Evolutionary conservation across 1,284 basidiomycete genomes (phyloP).

Genomic region (Malassezia sp.): DNA sequence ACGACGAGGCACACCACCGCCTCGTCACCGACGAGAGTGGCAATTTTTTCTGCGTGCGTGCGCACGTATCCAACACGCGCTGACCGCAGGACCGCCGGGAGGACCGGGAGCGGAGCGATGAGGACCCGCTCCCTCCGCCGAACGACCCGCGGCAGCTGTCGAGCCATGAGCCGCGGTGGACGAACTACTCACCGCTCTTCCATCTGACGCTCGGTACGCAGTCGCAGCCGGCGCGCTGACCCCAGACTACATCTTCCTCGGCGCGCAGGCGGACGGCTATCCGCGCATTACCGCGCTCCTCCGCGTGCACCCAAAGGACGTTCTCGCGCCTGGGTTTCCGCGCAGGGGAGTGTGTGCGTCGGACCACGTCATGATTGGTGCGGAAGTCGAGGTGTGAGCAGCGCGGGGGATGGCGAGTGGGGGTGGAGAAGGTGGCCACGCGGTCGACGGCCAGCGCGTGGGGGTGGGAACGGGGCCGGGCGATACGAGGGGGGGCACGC

Average conservation of each 20-base stretch:
- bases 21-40: neutral
- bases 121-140: slow-evolving; percentile 20
- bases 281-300: slow-evolving; percentile 57
- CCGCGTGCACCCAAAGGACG: slow-evolving; percentile 56
- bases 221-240: neutral
- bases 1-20: slow-evolving; percentile 38
- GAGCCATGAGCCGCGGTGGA: slow-evolving; percentile 43
- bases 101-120: slow-evolving; percentile 33
- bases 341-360: slow-evolving; percentile 66
- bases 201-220: slow-evolving; percentile 33
- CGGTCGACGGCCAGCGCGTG: too few relatives aligned
- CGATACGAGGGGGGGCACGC: too few relatives aligned
- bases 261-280: slow-evolving; percentile 36
- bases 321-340: slow-evolving; percentile 67
- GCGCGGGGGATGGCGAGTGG: too few relatives aligned
- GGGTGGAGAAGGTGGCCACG: too few relatives aligned
- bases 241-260: slow-evolving; percentile 67
- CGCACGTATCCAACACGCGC: neutral
- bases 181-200: slow-evolving; percentile 39
- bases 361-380: slow-evolving; percentile 70
- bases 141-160: slow-evolving; percentile 27
- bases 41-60: slow-evolving; percentile 26
- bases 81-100: slow-evolving; percentile 14
- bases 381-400: slow-evolving; percentile 20
- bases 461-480: too few relatives aligned